Conservation (phyloP, 352 stramenopile species). For the Pythium pyrilobum region DNA sequence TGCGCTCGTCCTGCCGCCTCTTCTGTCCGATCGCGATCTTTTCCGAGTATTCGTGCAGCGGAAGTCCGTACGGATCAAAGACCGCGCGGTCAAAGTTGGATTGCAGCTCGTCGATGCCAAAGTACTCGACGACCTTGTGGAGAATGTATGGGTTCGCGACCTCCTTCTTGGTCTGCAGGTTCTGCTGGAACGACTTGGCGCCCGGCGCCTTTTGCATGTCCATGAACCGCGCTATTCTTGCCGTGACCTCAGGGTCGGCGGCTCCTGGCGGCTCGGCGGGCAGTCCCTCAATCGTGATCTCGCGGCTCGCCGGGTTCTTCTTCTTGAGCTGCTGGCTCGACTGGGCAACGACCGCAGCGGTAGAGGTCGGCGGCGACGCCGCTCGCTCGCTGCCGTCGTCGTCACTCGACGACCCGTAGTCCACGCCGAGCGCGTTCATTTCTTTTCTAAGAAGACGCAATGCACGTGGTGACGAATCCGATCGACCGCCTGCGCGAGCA, state of each 20-base stretch:
- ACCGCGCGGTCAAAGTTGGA: slow-evolving; percentile 59
- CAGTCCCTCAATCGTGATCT: slow-evolving; percentile 20
- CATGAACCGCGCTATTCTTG: slow-evolving; percentile 64
- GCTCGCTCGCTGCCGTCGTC: slow-evolving; percentile 26
- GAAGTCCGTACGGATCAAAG: slow-evolving; percentile 65
- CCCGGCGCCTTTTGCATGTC: slow-evolving; percentile 18
- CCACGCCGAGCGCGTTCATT: slow-evolving; percentile 36
- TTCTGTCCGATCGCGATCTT: slow-evolving; percentile 62
- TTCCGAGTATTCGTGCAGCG: slow-evolving; percentile 68
- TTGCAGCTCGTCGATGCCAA: slow-evolving; percentile 76
- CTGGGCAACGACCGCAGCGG: no score
- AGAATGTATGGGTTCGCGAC: slow-evolving; percentile 86
- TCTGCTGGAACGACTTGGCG: slow-evolving; percentile 51
- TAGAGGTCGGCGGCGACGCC: no score
- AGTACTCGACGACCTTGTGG: slow-evolving; percentile 83
- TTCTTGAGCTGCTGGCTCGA: neutral
- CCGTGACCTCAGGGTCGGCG: slow-evolving; percentile 35
- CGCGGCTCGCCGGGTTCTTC: neutral
- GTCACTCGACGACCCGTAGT: slow-evolving; percentile 32
- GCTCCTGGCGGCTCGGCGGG: slow-evolving; percentile 24
- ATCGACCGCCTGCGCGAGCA: slow-evolving; percentile 66
- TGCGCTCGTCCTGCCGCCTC: slow-evolving; percentile 33
- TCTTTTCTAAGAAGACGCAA: neutral
- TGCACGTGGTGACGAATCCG: slow-evolving; percentile 24
- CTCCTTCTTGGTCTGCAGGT: slow-evolving; percentile 75